phyloP scores from a whole-genome alignment of 73 alveolate species.

The Symbiodinium natans region DNA sequence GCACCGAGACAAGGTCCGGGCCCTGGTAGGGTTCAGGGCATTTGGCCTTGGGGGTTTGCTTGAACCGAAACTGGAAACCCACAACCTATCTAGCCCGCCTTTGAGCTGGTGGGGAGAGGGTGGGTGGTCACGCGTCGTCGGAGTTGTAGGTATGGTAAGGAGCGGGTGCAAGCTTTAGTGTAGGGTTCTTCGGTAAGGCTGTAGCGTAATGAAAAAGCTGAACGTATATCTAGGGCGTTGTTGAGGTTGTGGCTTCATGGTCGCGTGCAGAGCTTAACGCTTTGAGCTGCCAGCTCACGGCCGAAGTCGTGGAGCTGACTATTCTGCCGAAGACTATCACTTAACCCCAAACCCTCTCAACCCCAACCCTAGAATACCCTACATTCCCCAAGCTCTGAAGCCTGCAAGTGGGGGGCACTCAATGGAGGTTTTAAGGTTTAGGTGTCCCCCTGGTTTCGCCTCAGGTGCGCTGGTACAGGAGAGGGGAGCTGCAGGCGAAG shows the following conservation, averaged over 20 bases:
- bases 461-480: slow-evolving; percentile 75
- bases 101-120: neutral
- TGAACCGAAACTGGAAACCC: neutral
- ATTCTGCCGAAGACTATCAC: neutral
- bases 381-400: neutral
- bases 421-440: neutral
- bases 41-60: no score
- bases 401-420: neutral
- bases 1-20: slow-evolving; percentile 38
- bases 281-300: no score
- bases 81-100: neutral
- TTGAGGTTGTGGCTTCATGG: no score
- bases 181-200: no score
- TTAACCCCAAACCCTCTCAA: neutral
- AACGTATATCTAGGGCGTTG: no score
- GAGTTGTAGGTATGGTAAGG: neutral
- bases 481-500: slow-evolving; percentile 56
- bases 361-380: neutral
- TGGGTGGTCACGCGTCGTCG: neutral
- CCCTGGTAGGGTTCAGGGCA: no score
- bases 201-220: no score
- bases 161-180: neutral
- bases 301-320: neutral
- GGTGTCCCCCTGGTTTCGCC: neutral
- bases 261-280: no score